Percentiles rank a stretch among this genome's conserved stretches.
Conservation (phyloP, 2,329 filamentous ascomycete species). For the Penicillium sp. region DNA sequence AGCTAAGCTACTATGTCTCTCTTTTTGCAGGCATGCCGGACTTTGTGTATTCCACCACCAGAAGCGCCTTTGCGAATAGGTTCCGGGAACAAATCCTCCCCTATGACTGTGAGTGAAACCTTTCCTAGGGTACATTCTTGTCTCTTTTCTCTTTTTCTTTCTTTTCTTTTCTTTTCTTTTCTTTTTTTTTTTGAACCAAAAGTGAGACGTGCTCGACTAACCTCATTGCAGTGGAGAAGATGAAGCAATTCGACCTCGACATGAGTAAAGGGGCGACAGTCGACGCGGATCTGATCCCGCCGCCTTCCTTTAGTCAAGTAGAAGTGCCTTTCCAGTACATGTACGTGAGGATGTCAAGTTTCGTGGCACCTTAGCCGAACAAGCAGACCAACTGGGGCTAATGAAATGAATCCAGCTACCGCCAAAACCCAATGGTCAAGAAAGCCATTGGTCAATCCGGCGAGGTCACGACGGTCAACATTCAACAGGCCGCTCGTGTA, state of each 20-base stretch:
- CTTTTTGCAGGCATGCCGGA: slow-evolving; percentile 60
- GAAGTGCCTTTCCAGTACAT: slow-evolving; percentile 63
- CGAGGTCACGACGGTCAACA: slow-evolving; percentile 56
- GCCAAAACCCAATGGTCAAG: slow-evolving; percentile 75
- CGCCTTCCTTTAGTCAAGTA: slow-evolving; percentile 70
- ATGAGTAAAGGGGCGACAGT: slow-evolving; percentile 54
- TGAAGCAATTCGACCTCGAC: slow-evolving; percentile 63
- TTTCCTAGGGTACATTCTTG: neutral
- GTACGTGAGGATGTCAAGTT: slow-evolving; percentile 25
- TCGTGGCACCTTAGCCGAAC: no score
- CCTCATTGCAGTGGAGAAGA: slow-evolving; percentile 43
- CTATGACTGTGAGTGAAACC: slow-evolving; percentile 56
- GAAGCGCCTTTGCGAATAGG: slow-evolving; percentile 63
- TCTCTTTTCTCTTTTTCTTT: neutral
- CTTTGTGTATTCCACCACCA: slow-evolving; percentile 70
- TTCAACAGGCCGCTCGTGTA: slow-evolving; percentile 52
- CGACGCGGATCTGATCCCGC: slow-evolving; percentile 68
- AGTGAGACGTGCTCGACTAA: neutral
- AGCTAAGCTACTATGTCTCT: neutral
- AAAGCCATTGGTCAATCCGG: slow-evolving; percentile 52
- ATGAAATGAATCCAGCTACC: slow-evolving; percentile 52
- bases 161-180: neutral
- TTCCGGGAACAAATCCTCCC: slow-evolving; percentile 66
- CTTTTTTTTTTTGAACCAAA: neutral
- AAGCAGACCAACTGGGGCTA: no score